Base-by-base conservation (phyloP, 1,139 yeast genomes). In the Pneumocystis sp. region DNA sequence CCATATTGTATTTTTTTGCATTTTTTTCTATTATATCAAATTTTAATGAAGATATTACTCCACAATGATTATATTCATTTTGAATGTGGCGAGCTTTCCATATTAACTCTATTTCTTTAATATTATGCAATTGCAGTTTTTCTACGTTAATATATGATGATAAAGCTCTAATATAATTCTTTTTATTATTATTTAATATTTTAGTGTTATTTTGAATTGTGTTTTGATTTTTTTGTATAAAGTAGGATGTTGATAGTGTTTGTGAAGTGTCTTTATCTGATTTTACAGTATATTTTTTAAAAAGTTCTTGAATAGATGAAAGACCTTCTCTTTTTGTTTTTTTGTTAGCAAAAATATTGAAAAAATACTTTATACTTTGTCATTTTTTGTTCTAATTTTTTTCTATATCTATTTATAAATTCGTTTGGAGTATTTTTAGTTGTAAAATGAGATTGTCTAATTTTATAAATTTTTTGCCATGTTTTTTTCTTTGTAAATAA, bases 61-160 rank as follows among this genome's bases (percentile, higher is more conserved):
- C 96, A 70, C 84, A 82, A 67, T 93, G 74, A 8, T 85, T 76
- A 62, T 84, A 77, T 21, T 85, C 86, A 68, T 83, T 83, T 66
- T 76, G 74, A 61, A 83, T 82, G 76, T 91, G 90, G 70, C 96
- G 82, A 0, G 96, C 90, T 74, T 89, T 85, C 99, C 99, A 93
- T 56, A 93, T 78, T 72, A 82, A 81, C 71, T 88, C 95, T 65
- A 93, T 80, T 71, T 91, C 96, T 69, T 82, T 81, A 6, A 75
- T 71, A 1, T 83, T 82, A 7, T 80, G 84, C 68, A 72, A 68
- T 63, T 76, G 71, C 63, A 88, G 72, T 74, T 90, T 91, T 0
- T 82, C 87, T 10, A 84, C 79, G 66, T 88, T 90, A 63, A 93
- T 75, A 73, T 79, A 93, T 1, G 91, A 83, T 65, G 82, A 80